These are phyloP conservation scores for Macrocybe gigantea DNA, from an alignment of 768 basidiomycete genomes.

Conservation along the genomic window DNA sequence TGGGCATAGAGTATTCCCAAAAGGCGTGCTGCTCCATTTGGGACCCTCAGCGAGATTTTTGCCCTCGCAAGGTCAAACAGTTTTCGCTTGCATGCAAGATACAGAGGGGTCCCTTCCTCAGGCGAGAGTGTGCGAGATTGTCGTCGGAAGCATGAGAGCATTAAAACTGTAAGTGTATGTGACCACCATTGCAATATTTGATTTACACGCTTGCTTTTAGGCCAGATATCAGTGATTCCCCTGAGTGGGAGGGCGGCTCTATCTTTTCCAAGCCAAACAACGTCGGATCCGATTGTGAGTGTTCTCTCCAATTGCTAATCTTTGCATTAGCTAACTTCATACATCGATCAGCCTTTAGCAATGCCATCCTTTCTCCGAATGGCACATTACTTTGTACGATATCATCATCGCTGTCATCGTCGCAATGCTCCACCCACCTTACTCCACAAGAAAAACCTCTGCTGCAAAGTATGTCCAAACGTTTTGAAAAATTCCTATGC, in stretches of 20 bases:
- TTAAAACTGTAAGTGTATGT: too few relatives aligned
- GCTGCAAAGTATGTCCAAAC: conserved; percentile 9
- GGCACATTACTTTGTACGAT: conserved; percentile 47
- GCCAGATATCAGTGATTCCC: background rate
- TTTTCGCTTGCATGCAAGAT: too few relatives aligned
- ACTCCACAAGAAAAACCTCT: conserved; percentile 30
- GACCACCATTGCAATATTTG: too few relatives aligned
- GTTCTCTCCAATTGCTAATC: background rate
- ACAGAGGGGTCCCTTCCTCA: too few relatives aligned
- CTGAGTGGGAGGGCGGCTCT: background rate
- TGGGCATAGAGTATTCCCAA: too few relatives aligned
- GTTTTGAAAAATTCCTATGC: background rate
- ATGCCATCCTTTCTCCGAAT: conserved; percentile 54
- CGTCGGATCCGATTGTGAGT: conserved; percentile 42
- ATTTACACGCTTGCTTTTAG: background rate
- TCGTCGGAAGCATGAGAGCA: too few relatives aligned
- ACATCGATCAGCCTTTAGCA: conserved; percentile 46
- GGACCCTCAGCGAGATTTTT: too few relatives aligned
- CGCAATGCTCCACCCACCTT: conserved; percentile 34
- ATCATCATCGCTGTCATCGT: conserved; percentile 35
- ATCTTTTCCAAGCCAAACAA: background rate
- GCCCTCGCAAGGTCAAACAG: too few relatives aligned
- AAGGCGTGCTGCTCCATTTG: too few relatives aligned
- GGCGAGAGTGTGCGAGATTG: too few relatives aligned
- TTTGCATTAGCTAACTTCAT: conserved; percentile 4